Conservation (phyloP, 179 eudicot genomes). For the Sideroxylon spinosum region DNA sequence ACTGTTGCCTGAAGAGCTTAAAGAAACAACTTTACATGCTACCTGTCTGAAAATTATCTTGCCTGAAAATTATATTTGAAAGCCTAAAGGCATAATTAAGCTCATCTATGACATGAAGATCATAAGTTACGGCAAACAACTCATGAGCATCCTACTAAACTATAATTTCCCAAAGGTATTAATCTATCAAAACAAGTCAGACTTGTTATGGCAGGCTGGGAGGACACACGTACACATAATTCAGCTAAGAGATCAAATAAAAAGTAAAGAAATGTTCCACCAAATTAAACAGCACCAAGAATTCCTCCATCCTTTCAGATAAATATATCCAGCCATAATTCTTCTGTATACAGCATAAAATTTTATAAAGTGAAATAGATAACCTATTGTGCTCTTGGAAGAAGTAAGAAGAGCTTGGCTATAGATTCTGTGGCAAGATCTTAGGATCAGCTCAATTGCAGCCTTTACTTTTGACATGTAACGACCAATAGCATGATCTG, state of each 20-base stretch:
- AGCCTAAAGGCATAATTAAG: too few species aligned
- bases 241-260: too few species aligned
- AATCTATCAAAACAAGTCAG: not conserved
- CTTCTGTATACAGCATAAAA: not conserved
- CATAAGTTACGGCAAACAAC: not conserved
- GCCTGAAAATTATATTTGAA: too few species aligned
- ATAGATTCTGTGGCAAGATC: constrained; percentile 86
- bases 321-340: not conserved
- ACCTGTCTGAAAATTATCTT: too few species aligned
- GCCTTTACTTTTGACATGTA: constrained; percentile 97
- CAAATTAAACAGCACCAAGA: not conserved
- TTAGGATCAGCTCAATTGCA: constrained; percentile 84
- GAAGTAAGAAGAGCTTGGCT: constrained; percentile 96
- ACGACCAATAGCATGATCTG: constrained; percentile 91
- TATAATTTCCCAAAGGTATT: not conserved
- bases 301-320: not conserved
- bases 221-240: not conserved
- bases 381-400: constrained; percentile 81
- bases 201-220: not conserved
- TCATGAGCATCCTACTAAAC: not conserved
- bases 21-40: too few species aligned
- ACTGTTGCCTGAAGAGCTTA: too few species aligned
- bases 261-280: too few species aligned
- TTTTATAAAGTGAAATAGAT: constrained; percentile 12
- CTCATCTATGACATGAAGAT: not conserved